phyloP scores from a whole-genome alignment of 78 protist species.

The Dictyostelium citrinum region DNA sequence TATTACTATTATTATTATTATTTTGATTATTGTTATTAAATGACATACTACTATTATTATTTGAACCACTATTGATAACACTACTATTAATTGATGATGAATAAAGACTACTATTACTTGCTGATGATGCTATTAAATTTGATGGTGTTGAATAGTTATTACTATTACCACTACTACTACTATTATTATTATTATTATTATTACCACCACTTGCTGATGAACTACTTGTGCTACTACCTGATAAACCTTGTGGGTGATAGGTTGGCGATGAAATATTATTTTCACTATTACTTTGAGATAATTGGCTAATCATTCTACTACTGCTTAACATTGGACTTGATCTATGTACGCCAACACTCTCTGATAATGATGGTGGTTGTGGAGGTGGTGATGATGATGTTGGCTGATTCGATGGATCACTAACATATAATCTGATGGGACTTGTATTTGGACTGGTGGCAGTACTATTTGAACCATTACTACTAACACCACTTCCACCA shows the following conservation, averaged over 20 bases:
- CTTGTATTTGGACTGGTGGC: not conserved
- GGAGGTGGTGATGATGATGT: not conserved
- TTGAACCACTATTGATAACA: not conserved
- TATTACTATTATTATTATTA: not conserved
- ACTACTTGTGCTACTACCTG: constrained; percentile 9
- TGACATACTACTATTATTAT: not conserved
- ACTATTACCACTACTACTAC: no score
- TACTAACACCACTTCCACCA: not conserved
- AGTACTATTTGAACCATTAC: not conserved
- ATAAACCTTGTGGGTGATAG: not conserved
- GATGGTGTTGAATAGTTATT: not conserved
- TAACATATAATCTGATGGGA: not conserved
- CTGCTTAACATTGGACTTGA: constrained; percentile 4
- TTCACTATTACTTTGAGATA: not conserved
- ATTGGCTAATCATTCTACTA: not conserved
- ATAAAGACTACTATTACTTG: not conserved
- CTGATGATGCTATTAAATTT: not conserved
- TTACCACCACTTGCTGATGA: constrained; percentile 1
- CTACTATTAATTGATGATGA: not conserved
- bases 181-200: not conserved
- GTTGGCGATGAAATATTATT: constrained; percentile 18
- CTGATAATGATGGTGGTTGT: not conserved
- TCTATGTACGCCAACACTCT: not conserved
- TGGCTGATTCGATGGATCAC: not conserved
- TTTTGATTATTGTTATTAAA: not conserved